These are phyloP conservation scores for Nigrospora osmanthi DNA, from an alignment of 2,329 filamentous ascomycete species.

Conservation along the genomic window DNA sequence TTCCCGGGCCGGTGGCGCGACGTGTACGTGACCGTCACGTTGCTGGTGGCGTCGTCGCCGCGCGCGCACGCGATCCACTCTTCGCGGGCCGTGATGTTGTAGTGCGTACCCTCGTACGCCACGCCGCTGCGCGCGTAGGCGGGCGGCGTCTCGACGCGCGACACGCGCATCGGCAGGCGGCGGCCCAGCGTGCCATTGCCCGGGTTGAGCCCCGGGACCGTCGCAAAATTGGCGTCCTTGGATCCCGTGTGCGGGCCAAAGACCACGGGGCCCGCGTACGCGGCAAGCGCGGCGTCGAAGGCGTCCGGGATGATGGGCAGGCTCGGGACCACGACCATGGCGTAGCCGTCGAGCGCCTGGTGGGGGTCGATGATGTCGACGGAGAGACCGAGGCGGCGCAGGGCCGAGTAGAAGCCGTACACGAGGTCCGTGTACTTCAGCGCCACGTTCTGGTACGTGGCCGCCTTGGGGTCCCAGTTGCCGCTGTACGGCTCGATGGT, in stretches of 20 bases:
- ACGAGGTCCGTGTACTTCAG: conserved; percentile 10
- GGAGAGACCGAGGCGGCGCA: conserved; percentile 13
- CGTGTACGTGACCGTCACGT: conserved; percentile 8
- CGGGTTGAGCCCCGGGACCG: conserved; percentile 11
- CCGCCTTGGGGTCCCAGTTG: conserved; percentile 9
- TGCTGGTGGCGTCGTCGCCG: conserved; percentile 7
- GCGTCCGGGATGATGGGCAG: conserved; percentile 10
- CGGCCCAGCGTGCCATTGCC: conserved; percentile 7
- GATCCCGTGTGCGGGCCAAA: conserved; percentile 13
- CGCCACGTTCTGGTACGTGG: conserved; percentile 6
- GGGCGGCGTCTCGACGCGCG: conserved; percentile 14
- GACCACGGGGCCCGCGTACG: conserved; percentile 8
- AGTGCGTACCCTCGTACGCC: conserved; percentile 7
- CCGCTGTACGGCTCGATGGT: conserved; percentile 14
- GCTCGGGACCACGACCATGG: conserved; percentile 13
- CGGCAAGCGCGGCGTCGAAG: conserved; percentile 6
- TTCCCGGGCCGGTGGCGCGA: conserved; percentile 10
- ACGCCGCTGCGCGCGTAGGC: conserved; percentile 10
- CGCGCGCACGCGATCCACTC: conserved; percentile 11
- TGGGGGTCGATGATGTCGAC: conserved; percentile 11
- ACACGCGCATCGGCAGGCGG: conserved; percentile 12
- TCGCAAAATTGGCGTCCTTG: conserved; percentile 8
- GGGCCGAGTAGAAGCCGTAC: conserved; percentile 11
- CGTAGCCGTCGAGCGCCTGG: conserved; percentile 11
- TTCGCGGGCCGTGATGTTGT: conserved; percentile 11